Percentiles rank a stretch among this genome's conserved stretches.
Evolutionary conservation across 2,329 filamentous ascomycete species (phyloP).

Genomic region (Ascocoryne sarcoides): DNA sequence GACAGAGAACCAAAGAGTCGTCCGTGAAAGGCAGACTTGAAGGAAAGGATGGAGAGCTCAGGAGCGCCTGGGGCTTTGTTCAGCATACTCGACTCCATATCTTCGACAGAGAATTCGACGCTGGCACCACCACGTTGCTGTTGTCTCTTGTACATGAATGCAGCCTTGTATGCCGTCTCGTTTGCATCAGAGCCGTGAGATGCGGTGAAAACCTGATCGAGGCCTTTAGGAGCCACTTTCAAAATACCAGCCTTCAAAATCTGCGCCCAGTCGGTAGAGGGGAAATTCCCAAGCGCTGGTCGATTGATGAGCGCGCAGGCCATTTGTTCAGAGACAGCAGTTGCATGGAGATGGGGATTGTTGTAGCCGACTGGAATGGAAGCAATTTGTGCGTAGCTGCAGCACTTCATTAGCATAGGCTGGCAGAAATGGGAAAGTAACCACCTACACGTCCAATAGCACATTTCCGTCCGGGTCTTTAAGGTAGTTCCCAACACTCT

Average conservation of each 20-base stretch:
- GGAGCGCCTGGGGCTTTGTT: slow-evolving; percentile 68
- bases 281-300: slow-evolving; percentile 74
- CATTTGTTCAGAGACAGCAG: slow-evolving; percentile 64
- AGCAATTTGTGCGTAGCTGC: slow-evolving; percentile 69
- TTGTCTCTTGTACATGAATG: slow-evolving; percentile 73
- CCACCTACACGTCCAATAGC: slow-evolving; percentile 39
- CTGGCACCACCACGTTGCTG: slow-evolving; percentile 56
- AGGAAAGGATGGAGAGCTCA: slow-evolving; percentile 68
- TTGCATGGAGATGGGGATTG: slow-evolving; percentile 58
- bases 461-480: slow-evolving; percentile 42
- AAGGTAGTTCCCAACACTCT: slow-evolving; percentile 45
- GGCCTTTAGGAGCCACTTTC: slow-evolving; percentile 62
- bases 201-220: slow-evolving; percentile 73
- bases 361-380: slow-evolving; percentile 80
- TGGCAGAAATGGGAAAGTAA: no score
- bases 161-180: slow-evolving; percentile 78
- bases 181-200: slow-evolving; percentile 76
- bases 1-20: slow-evolving; percentile 71
- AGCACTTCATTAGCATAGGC: slow-evolving; percentile 13
- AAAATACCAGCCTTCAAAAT: slow-evolving; percentile 65
- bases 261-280: slow-evolving; percentile 63
- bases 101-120: slow-evolving; percentile 62
- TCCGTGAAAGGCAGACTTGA: slow-evolving; percentile 72
- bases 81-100: slow-evolving; percentile 58
- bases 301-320: slow-evolving; percentile 66